Evolutionary conservation across 306 rosid genomes (phyloP).

Genomic region (Heteromeles arbutifolia): DNA sequence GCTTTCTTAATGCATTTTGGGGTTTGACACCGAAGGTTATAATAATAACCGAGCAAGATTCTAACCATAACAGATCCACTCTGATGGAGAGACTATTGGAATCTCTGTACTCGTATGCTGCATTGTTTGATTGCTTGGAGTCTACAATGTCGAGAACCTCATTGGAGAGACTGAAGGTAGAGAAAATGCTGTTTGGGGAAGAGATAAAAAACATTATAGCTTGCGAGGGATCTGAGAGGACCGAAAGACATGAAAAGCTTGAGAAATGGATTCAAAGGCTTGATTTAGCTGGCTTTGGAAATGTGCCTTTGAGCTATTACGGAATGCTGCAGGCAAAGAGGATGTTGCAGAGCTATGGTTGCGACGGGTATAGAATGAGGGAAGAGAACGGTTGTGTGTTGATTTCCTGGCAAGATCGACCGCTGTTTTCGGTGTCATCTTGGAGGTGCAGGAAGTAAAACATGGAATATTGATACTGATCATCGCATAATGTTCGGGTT

Average conservation of each 20-base stretch:
- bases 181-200: conserved; percentile 85
- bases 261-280: conserved; percentile 73
- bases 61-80: conserved; percentile 68
- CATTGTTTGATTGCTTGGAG: conserved; percentile 83
- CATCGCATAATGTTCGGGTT: background rate
- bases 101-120: conserved; percentile 75
- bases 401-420: conserved; percentile 77
- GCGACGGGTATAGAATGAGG: conserved; percentile 75
- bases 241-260: conserved; percentile 74
- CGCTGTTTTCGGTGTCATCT: conserved; percentile 68
- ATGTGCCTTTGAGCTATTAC: conserved; percentile 53
- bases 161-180: conserved; percentile 70
- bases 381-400: conserved; percentile 63
- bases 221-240: conserved; percentile 82
- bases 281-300: conserved; percentile 59
- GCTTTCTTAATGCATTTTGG: conserved; percentile 71
- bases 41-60: conserved; percentile 80
- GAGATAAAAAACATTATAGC: conserved; percentile 83
- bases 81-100: conserved; percentile 78
- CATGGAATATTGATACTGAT: background rate
- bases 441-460: conserved; percentile 77
- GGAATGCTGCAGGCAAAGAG: conserved; percentile 65
- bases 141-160: conserved; percentile 70
- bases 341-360: conserved; percentile 62
- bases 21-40: conserved; percentile 69